Base-by-base conservation (phyloP, 2,329 filamentous ascomycete species). In the Bipolaris gigantea region DNA sequence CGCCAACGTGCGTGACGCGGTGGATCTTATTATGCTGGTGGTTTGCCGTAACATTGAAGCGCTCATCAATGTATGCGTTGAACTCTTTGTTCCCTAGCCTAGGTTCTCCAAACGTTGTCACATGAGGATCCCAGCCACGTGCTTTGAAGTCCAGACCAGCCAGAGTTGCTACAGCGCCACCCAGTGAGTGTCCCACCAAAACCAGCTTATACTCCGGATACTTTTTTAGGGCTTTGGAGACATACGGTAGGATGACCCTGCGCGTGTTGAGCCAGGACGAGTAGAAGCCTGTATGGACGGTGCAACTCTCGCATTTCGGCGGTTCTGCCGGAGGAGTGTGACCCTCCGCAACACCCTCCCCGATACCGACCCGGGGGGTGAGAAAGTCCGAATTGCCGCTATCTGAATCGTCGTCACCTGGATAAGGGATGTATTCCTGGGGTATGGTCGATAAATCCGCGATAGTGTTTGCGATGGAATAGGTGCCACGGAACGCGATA, bases 21-120 rank as follows among this genome's bases (percentile, higher is more conserved):
- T 89, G 85, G 72, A 90, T 96, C 55, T 53, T 67, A 46, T 69
- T 69, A 15, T 56, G 32, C 5, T 57, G 57, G 46, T 61, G 60
- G 16, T 63, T 41, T 6, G 48, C 42, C 7, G 63, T 63, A 39
- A 70, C 61, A 52, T 67, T 62, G 70, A 87, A 86, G 4, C 76
- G 73, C 5, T 70, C 61, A 58, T 86, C 79, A n/a, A 86, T 73
- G 63, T 83, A 87, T 5, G 72, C 62, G 13, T 75, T 80, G 38
- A 87, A 73, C 3, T 72, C 77, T 39, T 72, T 65, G 61, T 87
- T 87, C 2, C 84, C 84, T 2, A 86, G 66, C 38, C 81, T 78
- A 18, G 94, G 94, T 75, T 97, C 91, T 9, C 94, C 94, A 74
- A 96, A 99, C 0, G 94, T 97, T 5, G 93, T 97, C 36, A 96